phyloP scores from a whole-genome alignment of 352 stramenopile genomes.

The Phytophthora sojae region DNA sequence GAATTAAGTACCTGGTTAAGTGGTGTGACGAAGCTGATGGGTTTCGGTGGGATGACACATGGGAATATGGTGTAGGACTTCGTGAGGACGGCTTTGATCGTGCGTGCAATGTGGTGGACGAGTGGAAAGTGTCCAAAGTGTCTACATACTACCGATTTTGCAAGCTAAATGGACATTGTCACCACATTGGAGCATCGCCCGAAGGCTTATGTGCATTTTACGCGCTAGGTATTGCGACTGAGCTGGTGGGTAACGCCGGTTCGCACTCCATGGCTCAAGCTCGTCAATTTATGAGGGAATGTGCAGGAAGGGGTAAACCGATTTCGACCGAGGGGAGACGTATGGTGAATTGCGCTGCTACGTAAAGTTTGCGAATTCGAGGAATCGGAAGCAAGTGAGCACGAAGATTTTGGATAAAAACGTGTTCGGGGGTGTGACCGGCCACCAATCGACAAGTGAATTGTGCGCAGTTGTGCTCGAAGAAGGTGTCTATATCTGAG shows the following conservation, averaged over 20 bases:
- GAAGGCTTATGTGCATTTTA: background rate
- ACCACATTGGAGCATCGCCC: background rate
- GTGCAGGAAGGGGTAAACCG: background rate
- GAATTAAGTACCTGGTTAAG: too few species aligned
- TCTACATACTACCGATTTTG: too few species aligned
- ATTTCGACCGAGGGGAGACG: background rate
- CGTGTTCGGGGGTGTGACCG: background rate
- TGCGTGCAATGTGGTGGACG: background rate
- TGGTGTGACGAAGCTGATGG: background rate
- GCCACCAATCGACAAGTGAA: background rate
- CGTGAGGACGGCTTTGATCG: background rate
- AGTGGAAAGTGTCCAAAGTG: too few species aligned
- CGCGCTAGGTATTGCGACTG: background rate
- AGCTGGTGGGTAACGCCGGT: background rate
- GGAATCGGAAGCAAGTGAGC: too few species aligned
- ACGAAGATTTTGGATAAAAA: background rate
- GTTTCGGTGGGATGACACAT: background rate
- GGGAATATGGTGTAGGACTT: background rate
- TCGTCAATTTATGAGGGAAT: background rate
- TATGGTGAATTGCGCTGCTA: background rate
- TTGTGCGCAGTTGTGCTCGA: background rate
- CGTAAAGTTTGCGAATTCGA: background rate
- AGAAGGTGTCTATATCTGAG: background rate
- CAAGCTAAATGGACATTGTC: background rate
- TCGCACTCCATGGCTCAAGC: background rate